A percentile compares a stretch with the other conserved stretches of the same genome.
phyloP scores from a whole-genome alignment of 2,329 filamentous ascomycete genomes.

The Escovopsis sp. region DNA sequence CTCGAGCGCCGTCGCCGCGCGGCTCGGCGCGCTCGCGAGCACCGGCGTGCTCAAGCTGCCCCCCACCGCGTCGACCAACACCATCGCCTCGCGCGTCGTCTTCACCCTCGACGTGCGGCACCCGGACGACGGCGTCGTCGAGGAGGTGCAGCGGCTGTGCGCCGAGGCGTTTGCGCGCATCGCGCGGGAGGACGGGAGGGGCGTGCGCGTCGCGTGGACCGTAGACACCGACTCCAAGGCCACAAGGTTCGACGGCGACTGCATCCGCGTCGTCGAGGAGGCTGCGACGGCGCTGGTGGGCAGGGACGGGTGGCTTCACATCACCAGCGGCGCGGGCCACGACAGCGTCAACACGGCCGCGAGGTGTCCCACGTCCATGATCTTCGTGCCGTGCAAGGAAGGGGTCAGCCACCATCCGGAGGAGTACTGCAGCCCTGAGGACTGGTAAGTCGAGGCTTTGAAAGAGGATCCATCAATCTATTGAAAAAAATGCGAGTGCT shows the following conservation, averaged over 20 bases:
- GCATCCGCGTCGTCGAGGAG: slow-evolving; percentile 47
- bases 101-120: slow-evolving; percentile 55
- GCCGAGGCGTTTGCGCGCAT: slow-evolving; percentile 12
- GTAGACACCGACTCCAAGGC: slow-evolving; percentile 46
- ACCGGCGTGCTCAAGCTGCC: slow-evolving; percentile 18
- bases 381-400: slow-evolving; percentile 22
- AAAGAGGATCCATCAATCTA: neutral
- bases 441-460: slow-evolving; percentile 12
- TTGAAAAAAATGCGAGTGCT: neutral
- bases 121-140: slow-evolving; percentile 37
- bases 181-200: slow-evolving; percentile 13
- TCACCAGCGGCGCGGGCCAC: slow-evolving; percentile 25
- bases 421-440: slow-evolving; percentile 20
- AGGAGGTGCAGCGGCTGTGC: slow-evolving; percentile 22
- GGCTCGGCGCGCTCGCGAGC: slow-evolving; percentile 14
- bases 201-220: slow-evolving; percentile 38
- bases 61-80: slow-evolving; percentile 56
- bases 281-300: slow-evolving; percentile 41
- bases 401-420: slow-evolving; percentile 24
- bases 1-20: slow-evolving; percentile 14
- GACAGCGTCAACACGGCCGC: slow-evolving; percentile 22
- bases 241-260: slow-evolving; percentile 49
- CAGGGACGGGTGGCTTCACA: slow-evolving; percentile 19
- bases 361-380: slow-evolving; percentile 22
- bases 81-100: slow-evolving; percentile 48